Base-by-base conservation (phyloP, 176 grass and related monocot species). In the Eleusine coracana region DNA sequence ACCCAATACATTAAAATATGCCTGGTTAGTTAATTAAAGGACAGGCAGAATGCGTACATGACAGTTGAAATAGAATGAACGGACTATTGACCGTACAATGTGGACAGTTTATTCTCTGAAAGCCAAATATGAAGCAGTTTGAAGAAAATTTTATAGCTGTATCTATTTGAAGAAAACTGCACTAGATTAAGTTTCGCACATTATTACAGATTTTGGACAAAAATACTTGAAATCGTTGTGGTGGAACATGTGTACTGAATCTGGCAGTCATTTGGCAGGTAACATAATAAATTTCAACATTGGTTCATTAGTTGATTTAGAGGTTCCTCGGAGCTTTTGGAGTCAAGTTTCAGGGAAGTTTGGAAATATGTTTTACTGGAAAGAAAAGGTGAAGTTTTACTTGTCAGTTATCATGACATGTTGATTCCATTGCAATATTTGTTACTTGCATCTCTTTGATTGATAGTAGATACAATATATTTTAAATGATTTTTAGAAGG, bases 281-380 rank as follows among this genome's bases (percentile, higher is more conserved):
- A 95, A 98, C 72, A 88, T 98, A 60, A 83, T 98, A 92, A 92
- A 98, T 83, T 98, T 98, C 38, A 93, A 98, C 70, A 79, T 98
- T 81, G 96, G 92, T 55, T 69, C 92, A 76, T 84, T 84, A 54
- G 89, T 98, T 86, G 96, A 98, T 93, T 80, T 98, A 49, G 92
- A 95, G 10, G 80, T 98, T 28, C 92, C 96, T 75, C 85, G 85
- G 77, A 98, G 77, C 49, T 98, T 98, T 49, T 98, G 96, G 95
- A 98, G 88, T 84, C 92, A 89, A 12, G 70, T 98, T 42, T 73
- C 92, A 51, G 96, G 88, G 79, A 98, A 98, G 75, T 95, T 93
- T 27, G 96, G 96, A 1, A 98, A 98, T 79, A 91, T 98, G 92
- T 98, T 98, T 73, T 98, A 93, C 64, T 98, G 92, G 92, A 98